Conservation (phyloP, 306 rosid genomes). For the Glycine tomentella region DNA sequence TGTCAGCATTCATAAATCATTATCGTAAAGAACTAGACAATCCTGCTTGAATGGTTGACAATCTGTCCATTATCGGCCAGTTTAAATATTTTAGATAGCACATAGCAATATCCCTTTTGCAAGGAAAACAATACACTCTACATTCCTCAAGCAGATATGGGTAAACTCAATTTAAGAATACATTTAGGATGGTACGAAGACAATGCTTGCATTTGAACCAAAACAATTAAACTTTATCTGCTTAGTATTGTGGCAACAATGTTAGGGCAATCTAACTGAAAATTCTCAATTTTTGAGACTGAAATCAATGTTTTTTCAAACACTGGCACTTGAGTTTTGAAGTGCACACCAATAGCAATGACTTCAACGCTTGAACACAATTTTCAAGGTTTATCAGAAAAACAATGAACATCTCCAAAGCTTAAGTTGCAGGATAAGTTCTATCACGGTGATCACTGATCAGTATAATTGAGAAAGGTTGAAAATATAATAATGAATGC, state of each 20-base stretch:
- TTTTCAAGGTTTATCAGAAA: conserved; percentile 39
- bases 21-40: conserved; percentile 26
- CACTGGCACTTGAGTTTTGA: too few relatives aligned
- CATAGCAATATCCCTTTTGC: conserved; percentile 20
- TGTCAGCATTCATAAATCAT: conserved; percentile 29
- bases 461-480: not conserved
- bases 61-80: conserved; percentile 14
- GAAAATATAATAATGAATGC: conserved; percentile 19
- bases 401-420: conserved; percentile 35
- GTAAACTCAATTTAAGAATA: conserved; percentile 32
- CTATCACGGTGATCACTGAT: conserved; percentile 24
- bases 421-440: conserved; percentile 38
- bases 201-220: conserved; percentile 39
- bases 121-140: conserved; percentile 34
- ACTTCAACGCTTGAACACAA: conserved; percentile 40
- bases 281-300: not conserved
- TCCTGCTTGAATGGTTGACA: conserved; percentile 27
- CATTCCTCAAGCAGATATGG: conserved; percentile 27
- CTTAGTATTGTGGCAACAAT: conserved; percentile 22
- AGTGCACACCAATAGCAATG: too few relatives aligned
- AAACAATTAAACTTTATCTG: conserved; percentile 35
- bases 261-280: conserved; percentile 30
- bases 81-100: conserved; percentile 22
- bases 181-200: conserved; percentile 16
- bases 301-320: conserved; percentile 25